Evolutionary conservation across 2,329 filamentous ascomycete species (phyloP).

Genomic region (Dactylellina haptotyla): DNA sequence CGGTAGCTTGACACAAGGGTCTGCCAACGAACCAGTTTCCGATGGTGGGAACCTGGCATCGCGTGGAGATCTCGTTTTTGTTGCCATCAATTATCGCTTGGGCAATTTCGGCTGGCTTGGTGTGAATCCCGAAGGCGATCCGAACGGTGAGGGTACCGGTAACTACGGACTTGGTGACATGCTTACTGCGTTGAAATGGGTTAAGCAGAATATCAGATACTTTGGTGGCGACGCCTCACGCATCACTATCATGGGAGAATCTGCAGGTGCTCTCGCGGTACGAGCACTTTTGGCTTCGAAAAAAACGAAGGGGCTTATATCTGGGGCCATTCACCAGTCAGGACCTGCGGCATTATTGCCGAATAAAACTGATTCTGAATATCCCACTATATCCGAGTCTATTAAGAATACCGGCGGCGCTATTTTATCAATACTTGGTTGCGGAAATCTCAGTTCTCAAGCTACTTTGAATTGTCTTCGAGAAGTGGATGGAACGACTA

Average conservation of each 20-base stretch:
- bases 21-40: conserved; percentile 61
- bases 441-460: neutral
- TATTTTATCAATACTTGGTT: conserved; percentile 9
- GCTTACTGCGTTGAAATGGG: conserved; percentile 62
- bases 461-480: conserved; percentile 12
- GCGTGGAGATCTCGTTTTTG: conserved; percentile 62
- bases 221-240: conserved; percentile 61
- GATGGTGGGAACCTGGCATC: conserved; percentile 64
- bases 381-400: conserved; percentile 7
- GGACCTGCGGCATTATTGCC: conserved; percentile 15
- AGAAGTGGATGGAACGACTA: neutral
- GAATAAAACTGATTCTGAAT: conserved; percentile 10
- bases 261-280: conserved; percentile 60
- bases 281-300: conserved; percentile 66
- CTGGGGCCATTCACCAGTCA: conserved; percentile 62
- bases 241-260: conserved; percentile 62
- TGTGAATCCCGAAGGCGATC: conserved; percentile 57
- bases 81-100: conserved; percentile 64
- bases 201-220: conserved; percentile 61
- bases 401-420: neutral
- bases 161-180: conserved; percentile 64
- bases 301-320: conserved; percentile 65
- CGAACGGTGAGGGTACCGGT: conserved; percentile 59
- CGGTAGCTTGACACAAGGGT: conserved; percentile 61
- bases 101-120: conserved; percentile 21